Evolutionary conservation across 2,329 filamentous ascomycete genomes (phyloP), one percentile per base, ranked within the genome.

Genomic region (Emergomyces africanus): DNA sequence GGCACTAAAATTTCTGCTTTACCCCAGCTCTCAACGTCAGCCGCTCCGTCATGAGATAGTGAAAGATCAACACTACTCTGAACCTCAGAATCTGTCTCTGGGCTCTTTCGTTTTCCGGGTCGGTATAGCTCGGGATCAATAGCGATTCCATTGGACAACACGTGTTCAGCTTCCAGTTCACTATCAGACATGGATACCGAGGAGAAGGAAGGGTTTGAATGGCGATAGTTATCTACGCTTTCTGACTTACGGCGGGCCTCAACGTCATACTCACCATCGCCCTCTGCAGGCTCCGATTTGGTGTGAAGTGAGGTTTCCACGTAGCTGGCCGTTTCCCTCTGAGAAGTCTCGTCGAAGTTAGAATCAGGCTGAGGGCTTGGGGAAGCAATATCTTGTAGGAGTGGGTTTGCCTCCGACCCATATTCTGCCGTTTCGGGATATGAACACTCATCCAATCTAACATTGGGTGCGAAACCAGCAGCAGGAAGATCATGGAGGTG

Each of bases 111-210:
- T 12, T 14, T 28, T 15, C 23, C 23, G 8, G 54, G 41, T 15
- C n/a, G 37, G 18, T 55, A 55, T 35, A 55, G n/a, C 44, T 55
- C 23, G 33, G 54, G 54, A 44, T 55, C 54, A 46, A 55, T 44
- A 14, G 41, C 37, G 9, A 44, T 9, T 20, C 42, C 23, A 46
- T 46, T 30, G 41, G 37, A 15, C 18, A 25, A 30, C n/a, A 20
- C 6, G 37, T 12, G 35, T 9, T 44, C 15, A 10, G 25, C 5
- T 18, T 42, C 54, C 8, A 2, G 25, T 20, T 55, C 54, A 3
- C 18, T 33, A n/a, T 33, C 54, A 10, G 54, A 55, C 39, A 44
- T 6, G 37, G 25, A 44, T 10, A 3, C 37, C 5, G 53, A 25
- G 10, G 53, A 54, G 37, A 44, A 46, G 9, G 54, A 55, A 18